These are phyloP conservation scores for Brasilioporus rufonigricans DNA, from an alignment of 768 basidiomycete species.

Conservation along the genomic window DNA sequence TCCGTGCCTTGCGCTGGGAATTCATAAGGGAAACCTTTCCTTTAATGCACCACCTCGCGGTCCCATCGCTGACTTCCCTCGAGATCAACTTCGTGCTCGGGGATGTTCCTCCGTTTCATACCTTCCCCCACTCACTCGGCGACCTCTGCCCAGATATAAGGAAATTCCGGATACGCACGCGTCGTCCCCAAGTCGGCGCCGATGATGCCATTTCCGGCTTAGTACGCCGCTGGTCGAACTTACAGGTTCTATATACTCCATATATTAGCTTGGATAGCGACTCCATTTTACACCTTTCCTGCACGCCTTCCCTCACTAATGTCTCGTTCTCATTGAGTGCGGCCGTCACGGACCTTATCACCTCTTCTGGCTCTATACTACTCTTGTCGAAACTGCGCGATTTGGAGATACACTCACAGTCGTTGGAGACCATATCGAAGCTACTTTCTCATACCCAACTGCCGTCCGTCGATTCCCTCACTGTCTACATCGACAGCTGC, in stretches of 20 bases:
- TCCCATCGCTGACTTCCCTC: background rate
- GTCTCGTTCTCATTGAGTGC: background rate
- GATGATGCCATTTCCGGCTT: background rate
- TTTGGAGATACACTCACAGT: conserved; percentile 1
- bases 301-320: background rate
- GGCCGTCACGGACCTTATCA: background rate
- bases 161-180: background rate
- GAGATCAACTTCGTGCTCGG: conserved; percentile 3
- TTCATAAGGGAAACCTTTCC: conserved; percentile 7
- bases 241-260: background rate
- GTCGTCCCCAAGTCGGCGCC: conserved; percentile 1
- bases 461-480: background rate
- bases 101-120: conserved; percentile 2
- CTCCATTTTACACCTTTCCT: background rate
- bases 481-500: background rate
- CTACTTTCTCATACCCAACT: background rate
- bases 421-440: background rate
- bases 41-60: conserved; percentile 6
- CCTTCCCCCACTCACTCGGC: background rate
- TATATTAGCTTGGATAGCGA: background rate
- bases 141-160: conserved; percentile 5
- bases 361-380: background rate
- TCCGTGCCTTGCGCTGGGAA: conserved; percentile 4
- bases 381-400: background rate
- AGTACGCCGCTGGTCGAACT: background rate